Base-by-base conservation (phyloP, 2,329 filamentous ascomycete genomes). In the Penicillium concentricum region DNA sequence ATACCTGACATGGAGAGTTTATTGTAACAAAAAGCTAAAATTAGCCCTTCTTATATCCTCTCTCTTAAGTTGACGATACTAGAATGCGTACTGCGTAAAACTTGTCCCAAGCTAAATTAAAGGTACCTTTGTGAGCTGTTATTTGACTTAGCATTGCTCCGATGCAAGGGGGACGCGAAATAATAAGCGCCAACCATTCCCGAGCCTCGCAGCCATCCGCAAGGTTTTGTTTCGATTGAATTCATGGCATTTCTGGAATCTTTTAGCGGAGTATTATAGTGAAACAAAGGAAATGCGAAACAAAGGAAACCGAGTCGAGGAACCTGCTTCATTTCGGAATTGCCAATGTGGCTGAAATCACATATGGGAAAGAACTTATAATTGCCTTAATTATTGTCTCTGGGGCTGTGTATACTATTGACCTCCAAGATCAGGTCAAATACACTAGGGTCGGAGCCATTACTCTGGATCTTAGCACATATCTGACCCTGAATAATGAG, bases 131-230 rank as follows among this genome's bases (percentile, higher is more conserved):
- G 54, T 46, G 51, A 58, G 45, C 30, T 56, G 55, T 59, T 56
- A 30, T 38, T 54, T 50, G 18, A 54, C 35, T 22, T 43, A 48
- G 49, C 64, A 66, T 66, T 54, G 48, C 58, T 65, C 63, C 57
- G 61, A 66, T 46, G 64, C 64, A 66, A 66, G 64, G 64, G 64
- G 59, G 57, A 16, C 6, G 32, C 44, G 48, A 50, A 35, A 26
- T 12, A 51, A 38, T 10, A 43, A 49, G 51, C 52, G 46, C 46
- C 39, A 57, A 59, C 32, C 43, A 60, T 63, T 54, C 57, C 26
- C 15, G 51, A 49, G 30, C 32, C 39, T 57, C 51, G 15, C 41
- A 47, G 43, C 15, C 34, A 30, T 4, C 38, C 54, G 62, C 61
- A 64, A 66, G 62, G 63, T 55, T 24, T 34, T 37, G 7, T 37